A percentile compares a stretch with the other conserved stretches of the same genome.
phyloP scores from a whole-genome alignment of 31 red algal genomes.

The Odonthalia washingtoniensis region DNA sequence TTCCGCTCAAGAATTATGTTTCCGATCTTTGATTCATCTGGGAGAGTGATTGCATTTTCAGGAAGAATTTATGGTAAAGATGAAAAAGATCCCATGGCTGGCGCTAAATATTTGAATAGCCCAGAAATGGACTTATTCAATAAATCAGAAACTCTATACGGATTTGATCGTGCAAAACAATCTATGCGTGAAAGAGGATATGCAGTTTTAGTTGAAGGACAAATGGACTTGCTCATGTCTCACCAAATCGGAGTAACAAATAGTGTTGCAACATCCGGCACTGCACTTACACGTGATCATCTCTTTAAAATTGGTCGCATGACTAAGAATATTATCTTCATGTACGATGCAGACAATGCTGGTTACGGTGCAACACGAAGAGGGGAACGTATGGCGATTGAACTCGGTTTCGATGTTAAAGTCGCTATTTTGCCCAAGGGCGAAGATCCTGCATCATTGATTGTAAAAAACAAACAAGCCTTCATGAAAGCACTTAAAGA shows the following conservation, averaged over 20 bases:
- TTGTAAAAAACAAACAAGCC: not conserved
- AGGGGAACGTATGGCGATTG: not conserved
- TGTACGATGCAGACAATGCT: constrained; percentile 81
- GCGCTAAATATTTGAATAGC: constrained; percentile 79
- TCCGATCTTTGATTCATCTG: constrained; percentile 68
- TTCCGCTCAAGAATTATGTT: constrained; percentile 73
- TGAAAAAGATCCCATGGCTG: constrained; percentile 14
- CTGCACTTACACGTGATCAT: constrained; percentile 68
- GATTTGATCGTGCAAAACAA: constrained; percentile 48
- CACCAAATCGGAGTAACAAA: constrained; percentile 54
- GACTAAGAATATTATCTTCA: constrained; percentile 66
- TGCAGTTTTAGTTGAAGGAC: constrained; percentile 81
- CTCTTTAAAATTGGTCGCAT: constrained; percentile 51
- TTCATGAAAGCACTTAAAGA: constrained; percentile 6
- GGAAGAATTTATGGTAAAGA: constrained; percentile 57
- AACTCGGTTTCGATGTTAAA: not conserved
- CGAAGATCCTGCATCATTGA: constrained; percentile 1
- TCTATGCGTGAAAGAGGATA: constrained; percentile 28
- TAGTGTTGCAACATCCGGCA: constrained; percentile 78
- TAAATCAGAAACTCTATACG: constrained; percentile 68
- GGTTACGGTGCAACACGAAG: constrained; percentile 54
- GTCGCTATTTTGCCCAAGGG: not conserved
- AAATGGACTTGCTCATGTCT: constrained; percentile 77
- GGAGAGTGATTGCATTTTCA: constrained; percentile 65
- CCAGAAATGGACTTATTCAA: constrained; percentile 72